Base-by-base conservation (phyloP, 306 rosid species). In the Pterocarpus santalinus region DNA sequence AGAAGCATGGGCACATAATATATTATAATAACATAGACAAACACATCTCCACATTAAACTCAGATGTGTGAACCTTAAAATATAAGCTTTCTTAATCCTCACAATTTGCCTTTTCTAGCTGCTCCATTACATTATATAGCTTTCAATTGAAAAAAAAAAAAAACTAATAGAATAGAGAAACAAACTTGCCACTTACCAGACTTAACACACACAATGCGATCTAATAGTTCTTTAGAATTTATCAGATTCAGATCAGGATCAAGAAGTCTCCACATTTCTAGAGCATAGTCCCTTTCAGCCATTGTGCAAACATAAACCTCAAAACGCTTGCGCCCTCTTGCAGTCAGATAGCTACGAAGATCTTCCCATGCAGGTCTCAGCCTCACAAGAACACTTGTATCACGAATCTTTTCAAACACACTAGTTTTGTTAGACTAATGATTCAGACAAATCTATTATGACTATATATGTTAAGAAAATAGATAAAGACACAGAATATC, bases 211-310 rank as follows among this genome's bases (percentile, higher is more conserved):
- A 96, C 99, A 63, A 96, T 96, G 65, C 99, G 99, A 65, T 88
- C 93, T 80, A 96, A 80, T 80, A 90, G 83, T 77, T 90, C 97
- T 82, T 88, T 92, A n/a, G 94, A 84, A 83, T 86, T 90, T 87
- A 96, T 96, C 91, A 96, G 88, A 90, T 93, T 96, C 67, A 91
- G 94, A 72, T 92, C 98, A 72, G 99, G 99, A 88, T 96, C 99
- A 78, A 96, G 98, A 89, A 96, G 99, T 93, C 99, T 90, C 99
- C 99, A 96, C 99, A 96, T 96, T 88, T 96, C 99, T 36, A 96
- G 89, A 17, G 99, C 99, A 84, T 96, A 96, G 92, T 96, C 99
- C 88, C 97, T 92, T 88, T 96, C 99, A 66, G 99, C 99, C 99
- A 96, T 96, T 46, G 98, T 96, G 89, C 99, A 96, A 80, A 96